phyloP scores from a whole-genome alignment of 83 land plant genomes.

The Picea engelmannii region DNA sequence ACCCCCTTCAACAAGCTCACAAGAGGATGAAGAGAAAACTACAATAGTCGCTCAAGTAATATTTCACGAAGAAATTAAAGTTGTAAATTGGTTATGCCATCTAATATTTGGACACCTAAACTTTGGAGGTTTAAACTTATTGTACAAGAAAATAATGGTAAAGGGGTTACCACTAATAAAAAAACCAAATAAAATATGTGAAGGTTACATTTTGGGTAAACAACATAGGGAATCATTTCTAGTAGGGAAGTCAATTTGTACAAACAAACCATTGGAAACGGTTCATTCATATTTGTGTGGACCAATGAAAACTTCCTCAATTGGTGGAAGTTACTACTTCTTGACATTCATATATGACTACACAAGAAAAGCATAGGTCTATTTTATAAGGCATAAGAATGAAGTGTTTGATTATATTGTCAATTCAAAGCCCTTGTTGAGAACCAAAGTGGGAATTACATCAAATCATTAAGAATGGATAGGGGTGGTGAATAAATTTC shows the following conservation, averaged over 20 bases:
- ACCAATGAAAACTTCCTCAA: not conserved
- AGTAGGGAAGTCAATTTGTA: not conserved
- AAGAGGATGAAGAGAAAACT: too few relatives aligned
- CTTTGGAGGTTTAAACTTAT: not conserved
- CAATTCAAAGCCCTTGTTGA: too few relatives aligned
- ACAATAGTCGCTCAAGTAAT: not conserved
- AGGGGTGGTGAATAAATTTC: too few relatives aligned
- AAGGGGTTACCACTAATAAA: not conserved
- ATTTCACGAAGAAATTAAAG: not conserved
- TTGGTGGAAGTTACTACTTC: too few relatives aligned
- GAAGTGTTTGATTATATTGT: too few relatives aligned
- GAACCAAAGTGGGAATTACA: too few relatives aligned
- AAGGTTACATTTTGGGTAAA: not conserved
- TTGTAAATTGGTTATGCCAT: not conserved
- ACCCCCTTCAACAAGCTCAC: too few relatives aligned
- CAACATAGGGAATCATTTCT: not conserved
- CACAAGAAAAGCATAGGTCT: too few relatives aligned
- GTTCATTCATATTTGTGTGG: not conserved
- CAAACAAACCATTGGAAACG: not conserved
- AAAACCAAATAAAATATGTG: not conserved
- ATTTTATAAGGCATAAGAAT: too few relatives aligned
- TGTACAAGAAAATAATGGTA: not conserved
- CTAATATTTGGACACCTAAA: not conserved
- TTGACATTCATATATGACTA: too few relatives aligned
- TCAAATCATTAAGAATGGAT: too few relatives aligned